A percentile compares a stretch with the other conserved stretches of the same genome.
Evolutionary conservation across 495 filamentous ascomycete species (phyloP).

Genomic region (Mycothermus thermophilus): DNA sequence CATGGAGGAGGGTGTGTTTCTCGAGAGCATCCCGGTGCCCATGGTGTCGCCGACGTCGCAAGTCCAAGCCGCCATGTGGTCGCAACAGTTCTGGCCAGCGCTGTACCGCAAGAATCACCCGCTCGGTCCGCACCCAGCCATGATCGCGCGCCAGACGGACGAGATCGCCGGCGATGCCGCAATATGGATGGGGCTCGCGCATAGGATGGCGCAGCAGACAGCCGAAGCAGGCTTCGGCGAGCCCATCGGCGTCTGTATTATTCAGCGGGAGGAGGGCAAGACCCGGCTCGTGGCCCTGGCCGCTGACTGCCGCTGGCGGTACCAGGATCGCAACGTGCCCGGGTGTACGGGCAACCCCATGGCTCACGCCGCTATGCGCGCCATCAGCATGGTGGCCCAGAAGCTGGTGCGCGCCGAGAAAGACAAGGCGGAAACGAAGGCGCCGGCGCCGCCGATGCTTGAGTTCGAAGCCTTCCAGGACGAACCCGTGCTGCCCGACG

Average conservation of each 20-base stretch:
- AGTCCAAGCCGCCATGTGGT: constrained; percentile 65
- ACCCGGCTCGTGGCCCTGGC: constrained; percentile 52
- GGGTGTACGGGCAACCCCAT: constrained; percentile 51
- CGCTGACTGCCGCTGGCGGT: constrained; percentile 65
- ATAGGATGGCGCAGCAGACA: constrained; percentile 44
- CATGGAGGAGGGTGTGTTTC: constrained; percentile 33
- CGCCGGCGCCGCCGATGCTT: constrained; percentile 14
- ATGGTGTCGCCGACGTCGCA: constrained; percentile 58
- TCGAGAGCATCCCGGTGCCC: constrained; percentile 49
- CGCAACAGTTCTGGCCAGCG: constrained; percentile 68
- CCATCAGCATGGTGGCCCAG: constrained; percentile 73
- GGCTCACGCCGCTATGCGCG: constrained; percentile 72
- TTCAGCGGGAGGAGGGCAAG: constrained; percentile 40
- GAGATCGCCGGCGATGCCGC: constrained; percentile 43
- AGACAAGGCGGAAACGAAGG: constrained; percentile 14
- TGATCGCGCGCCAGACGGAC: constrained; percentile 39
- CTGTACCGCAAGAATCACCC: constrained; percentile 75
- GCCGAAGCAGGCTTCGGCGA: constrained; percentile 46
- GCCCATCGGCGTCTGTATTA: constrained; percentile 66
- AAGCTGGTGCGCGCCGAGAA: constrained; percentile 42
- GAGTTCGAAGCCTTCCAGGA: constrained; percentile 37
- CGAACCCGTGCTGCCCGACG: constrained; percentile 26
- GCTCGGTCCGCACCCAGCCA: constrained; percentile 55
- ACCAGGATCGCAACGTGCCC: constrained; percentile 31
- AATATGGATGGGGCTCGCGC: constrained; percentile 57